Percentiles rank a stretch among this genome's conserved stretches.
Conservation (phyloP, 306 rosid genomes). For the Mimosa pudica region DNA sequence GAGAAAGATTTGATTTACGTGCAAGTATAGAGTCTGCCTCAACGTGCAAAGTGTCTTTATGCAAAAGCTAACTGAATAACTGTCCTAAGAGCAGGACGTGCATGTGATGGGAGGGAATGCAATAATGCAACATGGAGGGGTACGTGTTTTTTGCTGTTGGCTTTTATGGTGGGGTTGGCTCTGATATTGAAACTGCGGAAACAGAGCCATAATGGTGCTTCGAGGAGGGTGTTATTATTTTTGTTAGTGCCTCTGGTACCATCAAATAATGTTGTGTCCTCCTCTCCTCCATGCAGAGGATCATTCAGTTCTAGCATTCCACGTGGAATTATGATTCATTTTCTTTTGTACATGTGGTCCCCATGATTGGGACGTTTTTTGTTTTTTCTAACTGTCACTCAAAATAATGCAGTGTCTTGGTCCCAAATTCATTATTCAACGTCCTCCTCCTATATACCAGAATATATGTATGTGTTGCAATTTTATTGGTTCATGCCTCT, state of each 20-base stretch:
- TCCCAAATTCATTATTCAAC: not conserved
- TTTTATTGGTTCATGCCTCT: not conserved
- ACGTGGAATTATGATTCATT: not conserved
- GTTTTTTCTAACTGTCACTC: not conserved
- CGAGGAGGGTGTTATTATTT: not conserved
- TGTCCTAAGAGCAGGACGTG: not conserved
- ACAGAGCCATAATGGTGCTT: not conserved
- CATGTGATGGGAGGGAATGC: not conserved
- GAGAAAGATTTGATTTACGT: not conserved
- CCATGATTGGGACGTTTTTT: not conserved
- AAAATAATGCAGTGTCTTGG: not conserved
- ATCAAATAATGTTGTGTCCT: not conserved
- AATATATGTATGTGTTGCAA: not conserved
- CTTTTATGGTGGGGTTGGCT: slow-evolving; percentile 11
- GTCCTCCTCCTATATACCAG: not conserved
- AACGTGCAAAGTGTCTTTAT: not conserved
- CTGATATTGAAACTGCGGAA: not conserved
- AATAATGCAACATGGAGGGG: not conserved
- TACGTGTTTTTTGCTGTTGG: not conserved
- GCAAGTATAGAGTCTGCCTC: not conserved
- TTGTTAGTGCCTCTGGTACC: not conserved
- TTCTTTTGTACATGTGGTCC: not conserved
- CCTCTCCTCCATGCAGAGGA: not conserved
- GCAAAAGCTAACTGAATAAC: not conserved
- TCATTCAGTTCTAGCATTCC: not conserved